These are phyloP conservation scores for Metschnikowia lunata DNA, from an alignment of 805 yeast species.

Conservation along the genomic window DNA sequence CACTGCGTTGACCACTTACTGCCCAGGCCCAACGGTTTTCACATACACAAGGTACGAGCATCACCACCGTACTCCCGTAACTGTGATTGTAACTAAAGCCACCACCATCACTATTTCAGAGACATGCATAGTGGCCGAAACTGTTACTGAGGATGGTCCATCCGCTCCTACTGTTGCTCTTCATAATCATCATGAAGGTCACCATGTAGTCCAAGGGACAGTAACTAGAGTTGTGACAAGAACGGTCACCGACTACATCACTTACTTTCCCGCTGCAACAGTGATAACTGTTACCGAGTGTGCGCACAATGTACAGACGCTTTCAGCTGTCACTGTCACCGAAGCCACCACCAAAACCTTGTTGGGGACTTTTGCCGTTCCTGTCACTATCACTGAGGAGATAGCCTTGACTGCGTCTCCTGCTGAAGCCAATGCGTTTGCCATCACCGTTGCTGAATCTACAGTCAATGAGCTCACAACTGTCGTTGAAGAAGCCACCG, in stretches of 20 bases:
- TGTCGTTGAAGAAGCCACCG: slow-evolving; percentile 35
- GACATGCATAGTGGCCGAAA: slow-evolving; percentile 24
- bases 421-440: neutral
- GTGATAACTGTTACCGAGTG: slow-evolving; percentile 32
- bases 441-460: slow-evolving; percentile 22
- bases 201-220: slow-evolving; percentile 8
- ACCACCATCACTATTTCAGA: slow-evolving; percentile 31
- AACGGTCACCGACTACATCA: slow-evolving; percentile 33
- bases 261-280: slow-evolving; percentile 36
- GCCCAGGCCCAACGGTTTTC: slow-evolving; percentile 33
- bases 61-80: slow-evolving; percentile 24
- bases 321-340: slow-evolving; percentile 25
- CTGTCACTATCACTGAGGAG: slow-evolving; percentile 10
- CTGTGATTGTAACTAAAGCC: slow-evolving; percentile 25
- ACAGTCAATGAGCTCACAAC: slow-evolving; percentile 36
- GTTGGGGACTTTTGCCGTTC: slow-evolving; percentile 28
- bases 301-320: slow-evolving; percentile 22
- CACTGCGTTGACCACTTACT: slow-evolving; percentile 37
- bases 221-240: slow-evolving; percentile 23
- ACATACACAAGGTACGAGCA: slow-evolving; percentile 31
- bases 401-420: slow-evolving; percentile 1
- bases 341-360: slow-evolving; percentile 31
- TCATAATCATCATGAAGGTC: neutral
- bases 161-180: neutral
- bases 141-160: neutral